phyloP scores from a whole-genome alignment of 2,329 filamentous ascomycete genomes.

The Cytospora piceicola region DNA sequence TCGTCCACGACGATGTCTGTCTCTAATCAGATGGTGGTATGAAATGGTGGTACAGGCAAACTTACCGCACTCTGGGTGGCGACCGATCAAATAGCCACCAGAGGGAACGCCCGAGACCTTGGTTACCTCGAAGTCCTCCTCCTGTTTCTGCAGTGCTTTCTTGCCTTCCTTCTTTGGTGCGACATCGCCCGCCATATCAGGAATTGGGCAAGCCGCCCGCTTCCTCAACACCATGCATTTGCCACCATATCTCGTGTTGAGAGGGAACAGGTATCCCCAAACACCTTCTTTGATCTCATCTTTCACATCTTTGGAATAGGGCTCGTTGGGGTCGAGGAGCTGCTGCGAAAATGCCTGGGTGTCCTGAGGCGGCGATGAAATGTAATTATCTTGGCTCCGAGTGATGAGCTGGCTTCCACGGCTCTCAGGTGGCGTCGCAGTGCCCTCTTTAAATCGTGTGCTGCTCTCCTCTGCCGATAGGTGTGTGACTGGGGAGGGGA shows the following conservation, averaged over 20 bases:
- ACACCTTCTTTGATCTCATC: conserved; percentile 85
- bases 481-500: conserved; percentile 81
- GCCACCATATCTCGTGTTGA: conserved; percentile 70
- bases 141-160: conserved; percentile 55
- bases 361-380: conserved; percentile 64
- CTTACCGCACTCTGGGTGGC: conserved; percentile 92
- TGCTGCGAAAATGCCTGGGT: conserved; percentile 79
- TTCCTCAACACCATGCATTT: conserved; percentile 74
- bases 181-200: conserved; percentile 50
- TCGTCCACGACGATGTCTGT: conserved; percentile 74
- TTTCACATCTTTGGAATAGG: conserved; percentile 79
- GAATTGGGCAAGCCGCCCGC: conserved; percentile 69
- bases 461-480: conserved; percentile 59
- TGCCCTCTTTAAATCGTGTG: conserved; percentile 69
- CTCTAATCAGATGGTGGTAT: conserved; percentile 22
- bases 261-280: conserved; percentile 91
- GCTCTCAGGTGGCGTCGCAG: conserved; percentile 69
- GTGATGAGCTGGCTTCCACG: conserved; percentile 59
- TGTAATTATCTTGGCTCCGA: conserved; percentile 49
- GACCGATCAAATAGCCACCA: conserved; percentile 86
- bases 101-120: conserved; percentile 67
- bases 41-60: conserved; percentile 32
- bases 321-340: conserved; percentile 71
- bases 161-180: conserved; percentile 49
- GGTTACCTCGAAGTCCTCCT: conserved; percentile 64